phyloP scores from a whole-genome alignment of 2,329 filamentous ascomycete species.

The Trichoderma sp. region DNA sequence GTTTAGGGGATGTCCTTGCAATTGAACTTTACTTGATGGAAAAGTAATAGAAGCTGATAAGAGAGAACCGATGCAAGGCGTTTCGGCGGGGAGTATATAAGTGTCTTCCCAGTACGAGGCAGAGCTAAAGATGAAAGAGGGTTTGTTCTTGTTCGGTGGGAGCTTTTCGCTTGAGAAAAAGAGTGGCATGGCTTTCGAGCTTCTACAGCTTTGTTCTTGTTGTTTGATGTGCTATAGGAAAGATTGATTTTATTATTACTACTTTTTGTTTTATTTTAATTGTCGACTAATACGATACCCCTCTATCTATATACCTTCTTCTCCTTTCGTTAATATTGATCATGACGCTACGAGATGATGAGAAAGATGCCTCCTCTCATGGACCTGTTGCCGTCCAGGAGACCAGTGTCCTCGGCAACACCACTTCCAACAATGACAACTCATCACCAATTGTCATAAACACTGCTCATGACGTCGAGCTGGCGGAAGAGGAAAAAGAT shows the following conservation, averaged over 20 bases:
- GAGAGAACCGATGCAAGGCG: not conserved
- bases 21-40: not conserved
- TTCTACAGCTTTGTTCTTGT: not conserved
- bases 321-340: not conserved
- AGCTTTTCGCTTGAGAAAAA: not conserved
- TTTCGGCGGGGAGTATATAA: not conserved
- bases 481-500: not conserved
- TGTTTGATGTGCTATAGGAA: not conserved
- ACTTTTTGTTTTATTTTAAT: not conserved
- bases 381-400: not conserved
- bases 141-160: not conserved
- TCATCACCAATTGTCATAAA: not conserved
- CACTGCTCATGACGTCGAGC: not conserved
- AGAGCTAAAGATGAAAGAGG: not conserved
- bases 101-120: not conserved
- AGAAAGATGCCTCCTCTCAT: not conserved
- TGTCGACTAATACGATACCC: not conserved
- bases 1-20: not conserved
- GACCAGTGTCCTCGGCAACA: not conserved
- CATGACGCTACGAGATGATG: constrained; percentile 14
- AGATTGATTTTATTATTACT: not conserved
- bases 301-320: not conserved
- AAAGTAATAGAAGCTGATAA: not conserved
- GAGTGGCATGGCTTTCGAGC: not conserved
- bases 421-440: not conserved